These are phyloP conservation scores for Jacaranda copaia DNA, from an alignment of 257 asterid genomes.

Conservation along the genomic window DNA sequence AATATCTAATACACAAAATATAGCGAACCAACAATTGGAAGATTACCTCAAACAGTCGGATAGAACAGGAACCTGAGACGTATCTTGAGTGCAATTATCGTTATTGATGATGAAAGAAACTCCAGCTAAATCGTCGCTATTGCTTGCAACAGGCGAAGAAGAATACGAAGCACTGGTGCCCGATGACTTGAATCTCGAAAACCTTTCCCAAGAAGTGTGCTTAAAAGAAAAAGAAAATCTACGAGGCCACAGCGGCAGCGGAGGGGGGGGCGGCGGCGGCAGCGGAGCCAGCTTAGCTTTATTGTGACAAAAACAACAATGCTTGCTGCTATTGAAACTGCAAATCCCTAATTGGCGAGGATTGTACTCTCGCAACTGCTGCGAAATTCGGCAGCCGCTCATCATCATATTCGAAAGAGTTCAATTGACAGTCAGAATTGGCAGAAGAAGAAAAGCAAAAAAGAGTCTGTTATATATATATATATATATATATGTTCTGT, in stretches of 20 bases:
- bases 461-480: too few relatives aligned
- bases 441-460: too few relatives aligned
- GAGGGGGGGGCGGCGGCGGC: conserved; percentile 23
- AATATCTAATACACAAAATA: background rate
- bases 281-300: conserved; percentile 17
- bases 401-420: conserved; percentile 37
- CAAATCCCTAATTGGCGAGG: conserved; percentile 49
- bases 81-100: conserved; percentile 19
- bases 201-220: conserved; percentile 23
- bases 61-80: conserved; percentile 37
- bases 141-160: conserved; percentile 37
- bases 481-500: too few relatives aligned
- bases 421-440: background rate
- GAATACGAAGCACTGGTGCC: conserved; percentile 36
- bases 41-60: conserved; percentile 55
- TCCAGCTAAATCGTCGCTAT: conserved; percentile 37
- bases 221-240: conserved; percentile 29
- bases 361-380: conserved; percentile 51
- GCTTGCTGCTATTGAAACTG: conserved; percentile 24
- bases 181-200: conserved; percentile 38
- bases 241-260: conserved; percentile 32
- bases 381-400: conserved; percentile 51
- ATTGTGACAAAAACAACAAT: conserved; percentile 19
- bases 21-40: background rate
- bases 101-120: conserved; percentile 33